Percentiles rank a stretch among this genome's conserved stretches.
Evolutionary conservation across 306 rosid genomes (phyloP).

Genomic region (Quercus gilva): DNA sequence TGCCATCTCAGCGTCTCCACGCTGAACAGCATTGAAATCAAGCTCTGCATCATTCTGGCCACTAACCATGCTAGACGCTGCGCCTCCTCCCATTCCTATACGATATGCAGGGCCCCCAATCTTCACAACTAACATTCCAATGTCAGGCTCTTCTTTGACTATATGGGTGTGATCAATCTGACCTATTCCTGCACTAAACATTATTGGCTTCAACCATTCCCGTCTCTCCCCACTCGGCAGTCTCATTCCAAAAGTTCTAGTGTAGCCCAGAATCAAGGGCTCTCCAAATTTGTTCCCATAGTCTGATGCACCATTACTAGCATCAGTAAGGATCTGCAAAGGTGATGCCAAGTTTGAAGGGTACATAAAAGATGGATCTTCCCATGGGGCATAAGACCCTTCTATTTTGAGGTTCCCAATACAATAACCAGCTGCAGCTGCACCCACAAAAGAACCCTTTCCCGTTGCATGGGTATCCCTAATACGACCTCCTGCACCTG

Average conservation of each 20-base stretch:
- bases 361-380: constrained; percentile 72
- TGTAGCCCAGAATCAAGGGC: constrained; percentile 95
- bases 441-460: constrained; percentile 87
- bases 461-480: constrained; percentile 97
- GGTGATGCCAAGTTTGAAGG: constrained; percentile 90
- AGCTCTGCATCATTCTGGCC: constrained; percentile 94
- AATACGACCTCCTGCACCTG: constrained; percentile 94
- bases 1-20: constrained; percentile 98
- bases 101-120: constrained; percentile 98
- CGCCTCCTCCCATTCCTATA: constrained; percentile 97
- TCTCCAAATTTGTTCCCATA: constrained; percentile 97
- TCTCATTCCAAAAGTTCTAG: constrained; percentile 94
- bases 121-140: constrained; percentile 88
- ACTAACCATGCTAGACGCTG: constrained; percentile 96
- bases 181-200: constrained; percentile 94
- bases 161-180: constrained; percentile 83
- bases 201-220: constrained; percentile 97
- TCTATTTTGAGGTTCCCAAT: constrained; percentile 80
- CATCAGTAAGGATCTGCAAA: constrained; percentile 77
- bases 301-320: constrained; percentile 94
- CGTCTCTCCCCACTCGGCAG: constrained; percentile 90
- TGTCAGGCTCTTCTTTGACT: constrained; percentile 77
- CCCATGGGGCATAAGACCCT: constrained; percentile 86
- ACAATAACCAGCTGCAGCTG: constrained; percentile 94
- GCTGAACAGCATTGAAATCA: constrained; percentile 95